Percentiles rank a stretch among this genome's conserved stretches.
Evolutionary conservation across 139 green algal species (phyloP).

Genomic region (Chlorella sp.): DNA sequence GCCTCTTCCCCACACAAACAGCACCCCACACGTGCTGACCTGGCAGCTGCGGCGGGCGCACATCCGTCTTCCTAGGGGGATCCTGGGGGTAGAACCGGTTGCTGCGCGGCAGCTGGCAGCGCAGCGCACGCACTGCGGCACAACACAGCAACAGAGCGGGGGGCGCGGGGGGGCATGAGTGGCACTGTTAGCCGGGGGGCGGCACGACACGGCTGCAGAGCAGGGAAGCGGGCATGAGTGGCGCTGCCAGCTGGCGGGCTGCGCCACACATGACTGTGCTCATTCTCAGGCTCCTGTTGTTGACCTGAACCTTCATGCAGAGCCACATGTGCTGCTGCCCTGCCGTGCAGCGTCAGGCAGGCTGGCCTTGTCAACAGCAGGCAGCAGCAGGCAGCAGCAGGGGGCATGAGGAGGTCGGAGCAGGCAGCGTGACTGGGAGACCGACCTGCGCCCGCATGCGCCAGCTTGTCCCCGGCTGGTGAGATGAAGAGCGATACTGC

Average conservation of each 20-base stretch:
- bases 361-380: neutral
- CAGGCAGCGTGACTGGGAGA: neutral
- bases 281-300: too few species aligned
- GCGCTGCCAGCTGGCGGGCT: too few species aligned
- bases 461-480: constrained; percentile 63
- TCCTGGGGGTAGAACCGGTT: constrained; percentile 81
- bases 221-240: neutral
- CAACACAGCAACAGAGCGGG: neutral
- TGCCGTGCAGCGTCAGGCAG: too few species aligned
- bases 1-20: neutral
- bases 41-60: constrained; percentile 42
- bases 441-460: constrained; percentile 35
- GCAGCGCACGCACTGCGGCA: constrained; percentile 67
- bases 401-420: neutral
- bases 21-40: neutral
- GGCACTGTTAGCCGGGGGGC: too few species aligned
- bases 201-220: neutral
- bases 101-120: constrained; percentile 80
- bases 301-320: too few species aligned
- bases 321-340: too few species aligned
- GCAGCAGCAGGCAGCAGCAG: constrained; percentile 31
- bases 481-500: constrained; percentile 76
- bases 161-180: too few species aligned
- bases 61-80: constrained; percentile 55
- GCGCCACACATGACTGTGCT: too few species aligned